These are phyloP conservation scores for Naganishia sp. DNA, from an alignment of 1,284 basidiomycete genomes.

Conservation along the genomic window DNA sequence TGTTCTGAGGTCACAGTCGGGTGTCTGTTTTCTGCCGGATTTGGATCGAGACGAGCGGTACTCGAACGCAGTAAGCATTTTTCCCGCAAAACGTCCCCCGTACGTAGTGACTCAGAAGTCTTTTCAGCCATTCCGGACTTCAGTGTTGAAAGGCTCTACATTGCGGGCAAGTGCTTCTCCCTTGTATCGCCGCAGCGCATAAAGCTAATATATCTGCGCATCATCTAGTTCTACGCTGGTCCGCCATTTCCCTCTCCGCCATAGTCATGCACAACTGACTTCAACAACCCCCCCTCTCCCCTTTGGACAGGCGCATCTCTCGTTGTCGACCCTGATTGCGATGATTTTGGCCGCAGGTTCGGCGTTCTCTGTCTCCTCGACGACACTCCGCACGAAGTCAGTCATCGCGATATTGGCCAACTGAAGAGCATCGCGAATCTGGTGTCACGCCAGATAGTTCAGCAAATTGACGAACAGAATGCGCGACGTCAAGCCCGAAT, in stretches of 20 bases:
- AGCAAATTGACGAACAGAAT: conserved; percentile 17
- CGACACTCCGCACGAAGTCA: conserved; percentile 6
- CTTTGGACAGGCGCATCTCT: conserved; percentile 4
- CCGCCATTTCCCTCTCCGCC: background rate
- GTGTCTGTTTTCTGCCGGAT: background rate
- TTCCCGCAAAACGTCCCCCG: too few relatives aligned
- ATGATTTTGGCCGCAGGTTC: background rate
- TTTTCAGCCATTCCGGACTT: too few relatives aligned
- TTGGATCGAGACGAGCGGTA: background rate
- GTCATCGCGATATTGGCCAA: background rate
- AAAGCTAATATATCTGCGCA: too few relatives aligned
- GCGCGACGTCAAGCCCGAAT: conserved; percentile 1
- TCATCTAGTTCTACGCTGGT: too few relatives aligned
- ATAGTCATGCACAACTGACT: background rate
- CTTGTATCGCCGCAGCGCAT: too few relatives aligned
- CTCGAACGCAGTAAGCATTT: too few relatives aligned
- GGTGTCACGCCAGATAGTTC: conserved; percentile 8
- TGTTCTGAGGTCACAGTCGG: background rate
- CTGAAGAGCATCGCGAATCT: conserved; percentile 12
- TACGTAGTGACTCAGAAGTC: too few relatives aligned
- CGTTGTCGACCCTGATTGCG: background rate
- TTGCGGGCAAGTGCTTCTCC: too few relatives aligned
- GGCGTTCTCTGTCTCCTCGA: conserved; percentile 16
- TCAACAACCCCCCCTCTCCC: background rate
- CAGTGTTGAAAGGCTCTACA: too few relatives aligned